These are phyloP conservation scores for Phialocephala sp. DNA, from an alignment of 2,329 filamentous ascomycete species.

Conservation along the genomic window DNA sequence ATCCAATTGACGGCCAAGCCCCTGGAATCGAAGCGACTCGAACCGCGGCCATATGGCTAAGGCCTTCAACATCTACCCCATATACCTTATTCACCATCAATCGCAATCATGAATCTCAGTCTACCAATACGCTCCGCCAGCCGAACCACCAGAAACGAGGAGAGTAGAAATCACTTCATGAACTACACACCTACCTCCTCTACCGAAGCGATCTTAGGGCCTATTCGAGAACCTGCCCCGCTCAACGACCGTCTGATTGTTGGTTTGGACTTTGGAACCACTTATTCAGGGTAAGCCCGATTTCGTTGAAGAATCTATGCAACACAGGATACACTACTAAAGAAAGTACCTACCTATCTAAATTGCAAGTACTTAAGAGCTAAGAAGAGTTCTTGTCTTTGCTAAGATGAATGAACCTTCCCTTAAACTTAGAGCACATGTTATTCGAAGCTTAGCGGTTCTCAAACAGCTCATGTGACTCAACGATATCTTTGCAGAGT, in stretches of 20 bases:
- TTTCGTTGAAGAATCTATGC: constrained; percentile 3
- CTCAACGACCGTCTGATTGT: constrained; percentile 72
- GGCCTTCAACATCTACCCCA: constrained; percentile 6
- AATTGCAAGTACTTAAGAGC: not conserved
- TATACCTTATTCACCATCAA: constrained; percentile 4
- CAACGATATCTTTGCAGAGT: not conserved
- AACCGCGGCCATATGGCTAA: constrained; percentile 23
- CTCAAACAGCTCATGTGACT: constrained; percentile 1
- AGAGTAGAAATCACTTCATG: constrained; percentile 41
- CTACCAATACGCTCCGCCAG: constrained; percentile 40
- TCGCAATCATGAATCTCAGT: constrained; percentile 41
- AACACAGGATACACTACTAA: not conserved
- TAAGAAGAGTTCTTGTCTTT: not conserved
- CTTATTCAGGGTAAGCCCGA: constrained; percentile 71
- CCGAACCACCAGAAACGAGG: constrained; percentile 37
- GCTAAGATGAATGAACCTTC: not conserved
- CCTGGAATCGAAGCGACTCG: constrained; percentile 18
- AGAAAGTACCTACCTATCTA: not conserved
- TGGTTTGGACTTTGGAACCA: constrained; percentile 85
- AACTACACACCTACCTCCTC: constrained; percentile 59
- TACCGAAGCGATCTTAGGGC: constrained; percentile 67
- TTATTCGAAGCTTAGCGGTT: not conserved
- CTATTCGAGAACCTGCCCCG: constrained; percentile 58
- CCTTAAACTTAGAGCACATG: not conserved
- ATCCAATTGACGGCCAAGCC: constrained; percentile 16